A percentile compares a stretch with the other conserved stretches of the same genome.
Conservation (phyloP, 805 yeast genomes). For the Grigorovia yakushimaensis region DNA sequence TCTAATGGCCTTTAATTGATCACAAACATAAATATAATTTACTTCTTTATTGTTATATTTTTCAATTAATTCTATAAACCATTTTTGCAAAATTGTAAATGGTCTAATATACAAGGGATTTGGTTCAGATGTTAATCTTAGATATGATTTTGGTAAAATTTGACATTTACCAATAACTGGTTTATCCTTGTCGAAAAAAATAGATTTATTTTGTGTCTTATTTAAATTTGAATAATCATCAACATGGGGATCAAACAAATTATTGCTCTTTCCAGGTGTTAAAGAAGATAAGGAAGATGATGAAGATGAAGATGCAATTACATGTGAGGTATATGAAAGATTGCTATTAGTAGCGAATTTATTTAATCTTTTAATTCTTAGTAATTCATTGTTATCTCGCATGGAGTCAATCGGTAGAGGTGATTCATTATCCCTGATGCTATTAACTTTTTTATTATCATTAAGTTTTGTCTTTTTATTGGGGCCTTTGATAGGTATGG, state of each 20-base stretch:
- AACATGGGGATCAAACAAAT: slow-evolving; percentile 9
- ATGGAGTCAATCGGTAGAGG: background rate
- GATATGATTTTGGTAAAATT: slow-evolving; percentile 63
- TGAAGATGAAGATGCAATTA: slow-evolving; percentile 1
- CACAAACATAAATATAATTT: slow-evolving; percentile 68
- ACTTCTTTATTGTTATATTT: slow-evolving; percentile 42
- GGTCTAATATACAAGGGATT: slow-evolving; percentile 82
- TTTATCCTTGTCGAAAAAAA: slow-evolving; percentile 25
- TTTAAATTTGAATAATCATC: slow-evolving; percentile 20
- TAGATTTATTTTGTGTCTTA: slow-evolving; percentile 26
- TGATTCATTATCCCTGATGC: too few species aligned
- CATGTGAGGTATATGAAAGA: too few species aligned
- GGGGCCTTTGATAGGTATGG: too few species aligned
- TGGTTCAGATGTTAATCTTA: slow-evolving; percentile 85
- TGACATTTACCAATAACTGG: slow-evolving; percentile 55
- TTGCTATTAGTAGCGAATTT: slow-evolving; percentile 1
- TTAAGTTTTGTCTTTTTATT: too few species aligned
- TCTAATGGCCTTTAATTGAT: slow-evolving; percentile 84
- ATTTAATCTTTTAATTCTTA: background rate
- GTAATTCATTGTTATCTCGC: background rate
- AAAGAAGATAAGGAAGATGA: background rate
- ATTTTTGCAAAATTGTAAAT: slow-evolving; percentile 43
- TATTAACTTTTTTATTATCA: too few species aligned
- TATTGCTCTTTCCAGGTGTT: background rate
- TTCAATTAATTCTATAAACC: slow-evolving; percentile 43